These are phyloP conservation scores for Gonium pectorale DNA, from an alignment of 139 green algal genomes.

Conservation along the genomic window DNA sequence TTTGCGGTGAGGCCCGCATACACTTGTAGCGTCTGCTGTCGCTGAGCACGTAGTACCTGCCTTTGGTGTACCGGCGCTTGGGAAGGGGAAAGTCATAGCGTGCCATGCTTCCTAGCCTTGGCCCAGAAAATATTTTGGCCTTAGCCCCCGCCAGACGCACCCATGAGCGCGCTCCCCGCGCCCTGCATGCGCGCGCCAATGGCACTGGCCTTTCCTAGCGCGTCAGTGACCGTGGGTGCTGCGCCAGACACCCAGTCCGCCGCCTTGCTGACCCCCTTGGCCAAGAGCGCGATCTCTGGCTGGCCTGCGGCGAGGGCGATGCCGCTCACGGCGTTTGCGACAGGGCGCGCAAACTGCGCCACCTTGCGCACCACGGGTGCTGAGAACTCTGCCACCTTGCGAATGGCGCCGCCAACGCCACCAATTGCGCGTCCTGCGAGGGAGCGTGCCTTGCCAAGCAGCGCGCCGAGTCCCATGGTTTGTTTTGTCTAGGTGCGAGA, in stretches of 20 bases:
- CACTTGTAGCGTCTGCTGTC: conserved; percentile 2
- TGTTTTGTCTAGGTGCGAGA: conserved; percentile 11
- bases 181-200: background rate
- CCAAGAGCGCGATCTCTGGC: background rate
- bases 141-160: conserved; percentile 2
- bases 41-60: conserved; percentile 19
- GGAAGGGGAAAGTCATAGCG: conserved; percentile 12
- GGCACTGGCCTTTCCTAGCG: background rate
- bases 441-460: background rate
- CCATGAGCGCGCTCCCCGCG: background rate
- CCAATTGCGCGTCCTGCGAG: background rate
- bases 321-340: background rate
- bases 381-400: background rate
- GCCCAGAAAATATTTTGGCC: conserved; percentile 13
- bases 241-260: conserved; percentile 3
- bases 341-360: background rate
- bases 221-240: background rate
- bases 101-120: conserved; percentile 1
- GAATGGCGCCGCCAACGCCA: background rate
- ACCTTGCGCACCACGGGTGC: conserved; percentile 6
- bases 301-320: conserved; percentile 7
- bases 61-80: conserved; percentile 9
- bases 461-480: background rate
- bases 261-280: conserved; percentile 14
- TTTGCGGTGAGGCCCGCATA: background rate